Percentiles rank a stretch among this genome's conserved stretches.
Conservation (phyloP, 306 rosid species). For the Lathyrus oleraceus region DNA sequence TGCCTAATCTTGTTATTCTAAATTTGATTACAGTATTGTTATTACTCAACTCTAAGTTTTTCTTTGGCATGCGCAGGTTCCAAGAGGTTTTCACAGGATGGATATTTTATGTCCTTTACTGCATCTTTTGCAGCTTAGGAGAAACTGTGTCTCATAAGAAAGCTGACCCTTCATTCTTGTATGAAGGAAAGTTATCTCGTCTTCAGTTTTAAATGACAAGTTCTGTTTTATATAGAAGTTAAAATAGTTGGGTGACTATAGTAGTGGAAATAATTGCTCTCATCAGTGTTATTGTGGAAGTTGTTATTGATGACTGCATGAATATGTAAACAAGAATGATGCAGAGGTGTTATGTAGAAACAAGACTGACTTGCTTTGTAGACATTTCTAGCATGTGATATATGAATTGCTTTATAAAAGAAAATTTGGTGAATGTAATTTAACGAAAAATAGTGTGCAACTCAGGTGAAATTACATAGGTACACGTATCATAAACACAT, state of each 20-base stretch:
- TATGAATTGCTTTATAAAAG: neutral
- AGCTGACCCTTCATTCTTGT: conserved; percentile 36
- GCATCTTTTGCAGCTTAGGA: conserved; percentile 75
- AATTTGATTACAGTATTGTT: neutral
- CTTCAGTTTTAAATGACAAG: conserved; percentile 27
- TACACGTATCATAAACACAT: no score
- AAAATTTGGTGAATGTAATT: neutral
- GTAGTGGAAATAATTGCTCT: conserved; percentile 11
- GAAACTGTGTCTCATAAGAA: conserved; percentile 44
- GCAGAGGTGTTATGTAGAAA: neutral
- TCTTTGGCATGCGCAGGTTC: conserved; percentile 50
- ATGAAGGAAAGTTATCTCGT: conserved; percentile 13
- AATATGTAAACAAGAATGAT: conserved; percentile 13
- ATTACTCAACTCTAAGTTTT: neutral
- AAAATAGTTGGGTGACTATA: conserved; percentile 5
- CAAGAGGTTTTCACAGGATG: conserved; percentile 86
- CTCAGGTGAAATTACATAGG: neutral
- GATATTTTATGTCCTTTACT: conserved; percentile 81
- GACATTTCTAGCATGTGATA: conserved; percentile 11
- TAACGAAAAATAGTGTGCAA: neutral
- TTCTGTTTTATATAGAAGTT: conserved; percentile 1
- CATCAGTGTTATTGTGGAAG: conserved; percentile 1
- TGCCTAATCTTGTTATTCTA: neutral
- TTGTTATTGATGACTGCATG: conserved; percentile 12
- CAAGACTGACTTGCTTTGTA: conserved; percentile 19